Evolutionary conservation across 2,329 filamentous ascomycete species (phyloP), one percentile per base, ranked within the genome.

Genomic region (Arthrocladium fulminans): DNA sequence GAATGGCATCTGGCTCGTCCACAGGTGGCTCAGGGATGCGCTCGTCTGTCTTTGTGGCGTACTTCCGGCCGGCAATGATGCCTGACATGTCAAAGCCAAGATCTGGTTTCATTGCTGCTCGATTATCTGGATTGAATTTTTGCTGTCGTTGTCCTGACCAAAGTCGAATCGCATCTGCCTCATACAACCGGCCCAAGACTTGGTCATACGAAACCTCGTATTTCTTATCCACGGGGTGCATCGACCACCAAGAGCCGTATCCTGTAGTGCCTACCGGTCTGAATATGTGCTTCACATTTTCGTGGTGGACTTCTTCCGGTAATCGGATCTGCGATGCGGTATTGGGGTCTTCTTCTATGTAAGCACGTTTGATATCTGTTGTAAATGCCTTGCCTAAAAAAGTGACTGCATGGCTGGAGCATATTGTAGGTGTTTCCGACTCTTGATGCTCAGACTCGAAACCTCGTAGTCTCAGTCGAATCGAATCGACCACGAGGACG

Each of bases 181-280:
- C 77, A 50, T 71, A 73, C 48, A 75, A 69, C 0, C 78, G 75
- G 1, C 77, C 75, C 0, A 80, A 55, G 2, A 81, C 60, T 45
- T 73, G 68, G 6, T 70, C 66, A 43, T 73, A 74, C 0, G 77
- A 74, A 0, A 80, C 57, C 4, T 68, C 63, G 9, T 72, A 66
- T 2, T 63, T 59, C 32, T 66, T 67, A 1, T 59, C 54, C 0
- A 68, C 62, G 2, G 67, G 61, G 47, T 73, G 68, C 1, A 76
- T 55, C 22, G 66, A 66, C 50, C 77, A 79, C 75, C 75, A 81
- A 1, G 63, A 55, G 1, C 71, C 72, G 45, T 77, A 77, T 2
- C 63, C 68, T 6, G 59, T 53, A 57, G 76, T 66, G 5, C 64
- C 63, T 10, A 66, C 61, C 17, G 64, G 65, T 17, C 70, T 57